These are phyloP conservation scores for Gossypium schwendimanii DNA, from an alignment of 441 rosid genomes.

Conservation along the genomic window DNA sequence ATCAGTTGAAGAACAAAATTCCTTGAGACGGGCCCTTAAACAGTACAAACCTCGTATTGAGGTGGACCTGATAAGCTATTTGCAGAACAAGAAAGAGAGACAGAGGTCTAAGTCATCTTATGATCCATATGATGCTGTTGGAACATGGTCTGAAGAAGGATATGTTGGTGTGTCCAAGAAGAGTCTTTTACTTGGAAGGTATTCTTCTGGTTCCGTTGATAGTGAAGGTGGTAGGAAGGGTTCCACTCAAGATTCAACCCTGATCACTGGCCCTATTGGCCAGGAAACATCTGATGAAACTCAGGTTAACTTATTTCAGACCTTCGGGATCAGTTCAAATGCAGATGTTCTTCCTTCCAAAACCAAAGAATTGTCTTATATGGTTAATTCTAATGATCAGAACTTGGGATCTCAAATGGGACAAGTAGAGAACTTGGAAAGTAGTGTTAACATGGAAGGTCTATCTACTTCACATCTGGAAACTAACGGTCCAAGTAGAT, in stretches of 20 bases:
- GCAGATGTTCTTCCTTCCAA: constrained; percentile 40
- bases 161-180: constrained; percentile 54
- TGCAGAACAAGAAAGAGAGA: constrained; percentile 90
- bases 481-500: constrained; percentile 39
- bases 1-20: constrained; percentile 95
- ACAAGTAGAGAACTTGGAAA: constrained; percentile 46
- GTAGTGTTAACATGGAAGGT: constrained; percentile 38
- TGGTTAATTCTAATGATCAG: constrained; percentile 37
- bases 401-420: constrained; percentile 35
- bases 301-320: constrained; percentile 61
- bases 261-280: constrained; percentile 35
- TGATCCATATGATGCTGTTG: constrained; percentile 81
- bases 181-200: constrained; percentile 70
- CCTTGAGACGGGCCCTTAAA: constrained; percentile 85
- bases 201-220: constrained; percentile 71
- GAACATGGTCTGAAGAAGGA: constrained; percentile 92
- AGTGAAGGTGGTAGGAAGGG: constrained; percentile 79
- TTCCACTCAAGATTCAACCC: constrained; percentile 64
- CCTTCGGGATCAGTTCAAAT: constrained; percentile 45
- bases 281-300: constrained; percentile 55
- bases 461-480: constrained; percentile 45
- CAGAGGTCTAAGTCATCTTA: constrained; percentile 75
- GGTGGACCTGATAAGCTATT: constrained; percentile 85
- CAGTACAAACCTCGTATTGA: constrained; percentile 96
- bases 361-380: constrained; percentile 43